Evolutionary conservation across 2,329 filamentous ascomycete genomes (phyloP).

Genomic region (Fusarium cicatricum): DNA sequence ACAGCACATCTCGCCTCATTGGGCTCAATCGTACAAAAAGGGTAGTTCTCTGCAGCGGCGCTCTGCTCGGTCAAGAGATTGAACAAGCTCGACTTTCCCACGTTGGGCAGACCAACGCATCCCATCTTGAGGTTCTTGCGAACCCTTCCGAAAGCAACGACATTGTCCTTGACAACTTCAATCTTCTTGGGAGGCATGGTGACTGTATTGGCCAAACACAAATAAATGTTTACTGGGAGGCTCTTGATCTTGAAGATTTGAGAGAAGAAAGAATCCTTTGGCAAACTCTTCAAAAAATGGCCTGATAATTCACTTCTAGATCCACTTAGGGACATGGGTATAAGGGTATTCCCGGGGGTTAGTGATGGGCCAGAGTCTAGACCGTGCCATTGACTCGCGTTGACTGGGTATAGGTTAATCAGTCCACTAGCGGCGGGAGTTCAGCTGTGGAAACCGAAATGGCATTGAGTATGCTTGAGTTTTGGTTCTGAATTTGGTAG

Average conservation of each 20-base stretch:
- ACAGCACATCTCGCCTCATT: constrained; percentile 57
- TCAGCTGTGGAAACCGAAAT: too few species aligned
- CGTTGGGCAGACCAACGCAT: constrained; percentile 56
- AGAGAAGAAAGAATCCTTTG: constrained; percentile 20
- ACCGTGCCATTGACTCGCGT: too few species aligned
- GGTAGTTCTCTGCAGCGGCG: constrained; percentile 55
- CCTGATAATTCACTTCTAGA: constrained; percentile 30
- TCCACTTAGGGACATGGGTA: constrained; percentile 40
- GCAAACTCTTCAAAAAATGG: constrained; percentile 41
- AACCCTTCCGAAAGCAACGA: constrained; percentile 55
- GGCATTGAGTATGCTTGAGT: too few species aligned
- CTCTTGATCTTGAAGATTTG: constrained; percentile 9
- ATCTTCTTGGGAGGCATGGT: constrained; percentile 54
- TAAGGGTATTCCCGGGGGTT: neutral
- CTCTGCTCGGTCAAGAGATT: constrained; percentile 57
- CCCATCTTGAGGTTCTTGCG: constrained; percentile 57
- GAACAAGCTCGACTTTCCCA: constrained; percentile 56
- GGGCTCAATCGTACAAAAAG: constrained; percentile 57
- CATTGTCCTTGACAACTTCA: constrained; percentile 52
- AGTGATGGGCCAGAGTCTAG: neutral
- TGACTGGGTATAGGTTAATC: too few species aligned
- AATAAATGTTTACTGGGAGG: constrained; percentile 4
- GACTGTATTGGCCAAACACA: constrained; percentile 6
- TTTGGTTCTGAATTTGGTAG: too few species aligned
- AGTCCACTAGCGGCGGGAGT: too few species aligned